phyloP scores from a whole-genome alignment of 805 yeast species.

The Debaryomyces tyrocola region DNA sequence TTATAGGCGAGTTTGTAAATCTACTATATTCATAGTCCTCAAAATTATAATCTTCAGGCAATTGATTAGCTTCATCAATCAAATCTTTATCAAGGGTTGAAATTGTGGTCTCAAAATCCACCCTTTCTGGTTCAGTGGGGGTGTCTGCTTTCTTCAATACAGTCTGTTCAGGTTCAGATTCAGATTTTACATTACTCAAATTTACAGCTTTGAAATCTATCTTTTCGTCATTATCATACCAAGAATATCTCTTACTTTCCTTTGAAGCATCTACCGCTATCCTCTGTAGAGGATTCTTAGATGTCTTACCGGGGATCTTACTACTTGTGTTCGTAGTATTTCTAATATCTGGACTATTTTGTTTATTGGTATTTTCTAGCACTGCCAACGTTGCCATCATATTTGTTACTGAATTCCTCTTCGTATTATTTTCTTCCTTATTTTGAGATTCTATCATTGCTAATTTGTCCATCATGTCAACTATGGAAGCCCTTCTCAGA shows the following conservation, averaged over 20 bases:
- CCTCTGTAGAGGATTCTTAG: slow-evolving; percentile 3
- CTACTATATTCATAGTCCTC: slow-evolving; percentile 21
- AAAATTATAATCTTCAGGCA: slow-evolving; percentile 42
- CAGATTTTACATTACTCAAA: not conserved
- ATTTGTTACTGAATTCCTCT: slow-evolving; percentile 18
- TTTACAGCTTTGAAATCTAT: slow-evolving; percentile 11
- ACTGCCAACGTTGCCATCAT: slow-evolving; percentile 22
- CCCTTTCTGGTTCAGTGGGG: not conserved
- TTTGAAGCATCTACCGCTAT: not conserved
- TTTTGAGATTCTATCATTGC: slow-evolving; percentile 15
- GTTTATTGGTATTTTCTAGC: not conserved
- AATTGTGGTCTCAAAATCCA: slow-evolving; percentile 2
- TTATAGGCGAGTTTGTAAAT: not conserved
- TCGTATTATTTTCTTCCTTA: not conserved
- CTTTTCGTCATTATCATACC: slow-evolving; percentile 30
- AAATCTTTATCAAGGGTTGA: slow-evolving; percentile 26
- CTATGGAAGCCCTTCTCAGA: slow-evolving; percentile 26
- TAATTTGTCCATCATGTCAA: slow-evolving; percentile 32
- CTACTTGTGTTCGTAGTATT: not conserved
- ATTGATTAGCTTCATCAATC: slow-evolving; percentile 34
- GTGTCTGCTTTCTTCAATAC: not conserved
- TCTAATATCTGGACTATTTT: not conserved
- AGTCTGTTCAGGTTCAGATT: not conserved
- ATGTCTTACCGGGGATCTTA: not conserved
- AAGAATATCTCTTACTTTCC: slow-evolving; percentile 23